These are phyloP conservation scores for Nelumbo lutea DNA, from an alignment of 164 flowering plant genomes.

Conservation along the genomic window DNA sequence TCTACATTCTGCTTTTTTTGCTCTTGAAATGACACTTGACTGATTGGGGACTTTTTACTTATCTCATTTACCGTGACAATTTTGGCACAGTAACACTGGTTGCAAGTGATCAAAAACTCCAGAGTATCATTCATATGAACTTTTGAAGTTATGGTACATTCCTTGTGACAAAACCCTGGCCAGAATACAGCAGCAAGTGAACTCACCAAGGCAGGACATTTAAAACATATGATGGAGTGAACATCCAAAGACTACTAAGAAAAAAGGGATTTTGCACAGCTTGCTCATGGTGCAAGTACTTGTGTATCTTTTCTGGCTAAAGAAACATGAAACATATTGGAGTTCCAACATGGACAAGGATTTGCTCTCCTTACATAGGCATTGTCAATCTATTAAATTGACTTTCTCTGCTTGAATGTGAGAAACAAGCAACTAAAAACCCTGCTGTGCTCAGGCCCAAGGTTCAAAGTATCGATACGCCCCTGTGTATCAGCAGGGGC, in stretches of 20 bases:
- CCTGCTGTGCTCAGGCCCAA: too few species aligned
- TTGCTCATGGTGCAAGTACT: too few species aligned
- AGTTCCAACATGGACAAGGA: too few species aligned
- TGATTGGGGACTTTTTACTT: slow-evolving; percentile 38
- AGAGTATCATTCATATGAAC: slow-evolving; percentile 26
- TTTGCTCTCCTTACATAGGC: too few species aligned
- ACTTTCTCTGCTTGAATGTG: too few species aligned
- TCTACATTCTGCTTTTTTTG: slow-evolving; percentile 24
- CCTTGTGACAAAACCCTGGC: slow-evolving; percentile 76
- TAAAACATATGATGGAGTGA: neutral
- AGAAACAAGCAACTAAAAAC: too few species aligned
- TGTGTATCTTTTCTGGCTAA: too few species aligned
- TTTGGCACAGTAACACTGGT: slow-evolving; percentile 42
- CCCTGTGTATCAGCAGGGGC: too few species aligned
- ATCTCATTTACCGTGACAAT: slow-evolving; percentile 17
- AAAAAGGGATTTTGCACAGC: too few species aligned
- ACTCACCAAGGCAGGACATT: neutral
- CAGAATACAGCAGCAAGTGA: slow-evolving; percentile 13
- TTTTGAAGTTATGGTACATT: slow-evolving; percentile 48
- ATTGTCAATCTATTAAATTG: too few species aligned
- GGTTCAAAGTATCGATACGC: too few species aligned
- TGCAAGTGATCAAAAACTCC: slow-evolving; percentile 46
- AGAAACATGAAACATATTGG: too few species aligned
- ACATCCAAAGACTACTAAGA: neutral
- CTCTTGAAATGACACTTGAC: slow-evolving; percentile 38